A percentile compares a stretch with the other conserved stretches of the same genome.
Conservation (phyloP, 192 early-diverging fungal genomes). For the Podila horticola region DNA sequence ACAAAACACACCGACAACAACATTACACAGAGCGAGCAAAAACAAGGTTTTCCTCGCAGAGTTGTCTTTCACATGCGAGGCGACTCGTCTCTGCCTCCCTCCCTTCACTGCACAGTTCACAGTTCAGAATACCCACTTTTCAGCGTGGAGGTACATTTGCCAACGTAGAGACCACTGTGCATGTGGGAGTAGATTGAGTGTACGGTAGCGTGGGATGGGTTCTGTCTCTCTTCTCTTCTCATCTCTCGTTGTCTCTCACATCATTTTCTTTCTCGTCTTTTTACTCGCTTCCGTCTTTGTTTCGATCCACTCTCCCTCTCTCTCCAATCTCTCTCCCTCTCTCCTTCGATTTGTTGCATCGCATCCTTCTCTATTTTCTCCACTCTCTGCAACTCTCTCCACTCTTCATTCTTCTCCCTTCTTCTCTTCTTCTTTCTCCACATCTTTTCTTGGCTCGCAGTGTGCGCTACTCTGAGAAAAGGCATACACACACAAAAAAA, state of each 20-base stretch:
- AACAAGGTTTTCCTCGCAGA: no score
- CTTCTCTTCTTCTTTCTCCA: neutral
- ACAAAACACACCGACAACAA: no score
- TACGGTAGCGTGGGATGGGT: no score
- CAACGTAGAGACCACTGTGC: no score
- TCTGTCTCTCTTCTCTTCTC: neutral
- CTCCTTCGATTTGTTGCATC: neutral
- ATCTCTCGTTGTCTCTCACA: neutral
- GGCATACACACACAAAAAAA: neutral
- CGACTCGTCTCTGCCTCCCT: no score
- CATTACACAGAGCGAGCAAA: no score
- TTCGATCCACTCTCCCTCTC: neutral
- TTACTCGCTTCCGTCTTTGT: slow-evolving; percentile 3
- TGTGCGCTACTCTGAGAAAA: neutral
- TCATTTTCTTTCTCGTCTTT: neutral
- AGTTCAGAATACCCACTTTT: no score
- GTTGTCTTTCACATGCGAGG: no score
- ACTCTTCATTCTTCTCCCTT: neutral
- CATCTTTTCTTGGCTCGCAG: neutral
- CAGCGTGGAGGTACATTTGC: no score
- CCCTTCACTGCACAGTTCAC: no score
- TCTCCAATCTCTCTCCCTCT: neutral
- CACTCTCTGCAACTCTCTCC: no score
- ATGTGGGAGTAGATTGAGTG: no score
- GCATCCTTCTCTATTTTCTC: neutral